Base-by-base conservation (phyloP, 257 asterid species). In the Solanum neorickii region DNA sequence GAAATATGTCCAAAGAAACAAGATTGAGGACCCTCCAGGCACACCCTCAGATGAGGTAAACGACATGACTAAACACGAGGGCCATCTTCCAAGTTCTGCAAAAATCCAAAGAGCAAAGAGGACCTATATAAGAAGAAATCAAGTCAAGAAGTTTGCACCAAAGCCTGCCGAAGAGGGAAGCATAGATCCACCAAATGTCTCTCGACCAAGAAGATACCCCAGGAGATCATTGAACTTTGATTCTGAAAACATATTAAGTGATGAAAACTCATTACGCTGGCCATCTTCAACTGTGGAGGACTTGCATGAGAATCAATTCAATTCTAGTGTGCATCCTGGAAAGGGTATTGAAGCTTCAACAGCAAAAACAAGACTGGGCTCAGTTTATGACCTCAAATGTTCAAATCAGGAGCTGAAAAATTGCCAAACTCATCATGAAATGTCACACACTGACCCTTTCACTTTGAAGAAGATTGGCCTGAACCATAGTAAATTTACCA, bases 141-240 rank as follows among this genome's bases (percentile, higher is more conserved):
- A 29, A 49, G 85, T 29, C 68, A 49, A 82, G 11, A 82, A 31
- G 31, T n/a, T 37, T n/a, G 27, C 31, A 31, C 46, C 69, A 52
- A 82, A 82, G 52, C 85, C 69, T 31, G 46, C 47, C 1, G 21
- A 82, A 82, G 85, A 82, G 68, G 70, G 68, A 89, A 70, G 88
- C 49, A 86, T 83, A 75, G 85, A 86, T 41, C 47, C 83, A 77
- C 86, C 74, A 23, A 16, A 78, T 52, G 85, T 73, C 16, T 88
- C 87, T 86, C 86, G 33, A 29, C 87, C 97, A 80, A 91, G 92
- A 89, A 92, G 93, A 82, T 93, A 96, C 88, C 90, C 96, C 92
- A 92, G 90, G 89, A 93, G 89, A 87, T 89, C 98, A 14, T 87
- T 97, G 91, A 92, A 92, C 87, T 95, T 94, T 84, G 89, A 91